A percentile compares a stretch with the other conserved stretches of the same genome.
These are phyloP conservation scores for Dendrocalamus sinicus DNA, from an alignment of 176 grass and related monocot genomes.

Conservation along the genomic window DNA sequence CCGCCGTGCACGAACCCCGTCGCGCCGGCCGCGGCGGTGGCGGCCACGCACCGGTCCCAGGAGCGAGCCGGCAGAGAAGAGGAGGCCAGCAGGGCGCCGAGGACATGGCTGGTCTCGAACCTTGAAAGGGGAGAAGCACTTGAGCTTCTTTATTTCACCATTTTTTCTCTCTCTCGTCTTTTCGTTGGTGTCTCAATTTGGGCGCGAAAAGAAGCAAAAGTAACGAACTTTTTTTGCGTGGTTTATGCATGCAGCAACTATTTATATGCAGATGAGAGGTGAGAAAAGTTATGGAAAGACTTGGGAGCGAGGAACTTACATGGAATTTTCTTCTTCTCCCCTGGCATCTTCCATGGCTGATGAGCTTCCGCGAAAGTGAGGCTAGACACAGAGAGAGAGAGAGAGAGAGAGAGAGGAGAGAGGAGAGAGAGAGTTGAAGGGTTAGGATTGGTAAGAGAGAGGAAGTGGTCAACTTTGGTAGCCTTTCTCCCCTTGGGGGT, in stretches of 20 bases:
- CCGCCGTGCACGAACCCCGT: slow-evolving; percentile 39
- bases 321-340: slow-evolving; percentile 61
- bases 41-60: slow-evolving; percentile 67
- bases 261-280: slow-evolving; percentile 9
- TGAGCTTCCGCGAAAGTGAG: slow-evolving; percentile 45
- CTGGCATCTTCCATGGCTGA: slow-evolving; percentile 57
- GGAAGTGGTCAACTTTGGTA: slow-evolving; percentile 53
- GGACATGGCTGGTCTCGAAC: slow-evolving; percentile 94
- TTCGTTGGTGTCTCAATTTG: neutral
- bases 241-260: slow-evolving; percentile 6
- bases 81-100: slow-evolving; percentile 82
- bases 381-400: too few relatives aligned
- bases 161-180: neutral
- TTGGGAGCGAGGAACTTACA: slow-evolving; percentile 52
- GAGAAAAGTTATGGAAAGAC: slow-evolving; percentile 50
- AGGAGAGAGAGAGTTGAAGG: too few relatives aligned
- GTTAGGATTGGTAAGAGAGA: neutral
- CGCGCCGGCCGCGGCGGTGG: slow-evolving; percentile 31
- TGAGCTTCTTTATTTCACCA: slow-evolving; percentile 1
- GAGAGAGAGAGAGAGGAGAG: too few relatives aligned
- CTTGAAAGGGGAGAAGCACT: slow-evolving; percentile 51
- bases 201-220: slow-evolving; percentile 27
- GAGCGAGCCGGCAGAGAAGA: slow-evolving; percentile 77
- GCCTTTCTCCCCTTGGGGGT: neutral
- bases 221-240: neutral